These are phyloP conservation scores for Elongisporangium undulatum DNA, from an alignment of 352 stramenopile genomes.

Conservation along the genomic window DNA sequence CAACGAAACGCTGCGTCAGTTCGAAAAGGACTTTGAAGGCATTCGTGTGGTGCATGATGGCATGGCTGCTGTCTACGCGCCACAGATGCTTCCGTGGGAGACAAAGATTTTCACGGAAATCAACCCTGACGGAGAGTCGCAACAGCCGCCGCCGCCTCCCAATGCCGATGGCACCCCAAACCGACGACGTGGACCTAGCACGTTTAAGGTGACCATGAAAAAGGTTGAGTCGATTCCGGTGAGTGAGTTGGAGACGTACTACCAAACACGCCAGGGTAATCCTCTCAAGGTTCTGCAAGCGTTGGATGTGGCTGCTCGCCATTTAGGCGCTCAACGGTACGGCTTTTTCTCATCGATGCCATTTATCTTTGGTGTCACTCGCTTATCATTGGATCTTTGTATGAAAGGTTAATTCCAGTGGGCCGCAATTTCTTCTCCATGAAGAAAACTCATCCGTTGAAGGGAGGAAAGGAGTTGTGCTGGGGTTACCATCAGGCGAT, in stretches of 20 bases:
- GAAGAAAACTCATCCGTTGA: conserved; percentile 51
- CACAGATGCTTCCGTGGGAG: conserved; percentile 43
- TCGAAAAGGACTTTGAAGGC: conserved; percentile 46
- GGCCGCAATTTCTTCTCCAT: conserved; percentile 74
- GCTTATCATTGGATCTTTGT: neutral
- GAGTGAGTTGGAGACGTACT: conserved; percentile 39
- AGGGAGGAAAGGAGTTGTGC: conserved; percentile 65
- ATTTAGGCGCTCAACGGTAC: conserved; percentile 40
- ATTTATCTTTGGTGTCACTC: neutral
- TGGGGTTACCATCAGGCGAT: conserved; percentile 79
- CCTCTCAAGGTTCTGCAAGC: conserved; percentile 61
- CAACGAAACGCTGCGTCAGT: conserved; percentile 42
- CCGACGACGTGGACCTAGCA: conserved; percentile 32
- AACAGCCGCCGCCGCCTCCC: conserved; percentile 10
- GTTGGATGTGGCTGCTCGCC: conserved; percentile 63
- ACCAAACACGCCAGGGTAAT: conserved; percentile 49
- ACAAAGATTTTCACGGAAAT: conserved; percentile 44
- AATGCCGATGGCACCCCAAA: conserved; percentile 11
- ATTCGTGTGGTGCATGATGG: conserved; percentile 64
- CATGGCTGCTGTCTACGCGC: conserved; percentile 54
- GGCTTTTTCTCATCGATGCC: neutral
- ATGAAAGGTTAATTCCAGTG: conserved; percentile 38
- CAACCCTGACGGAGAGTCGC: conserved; percentile 39
- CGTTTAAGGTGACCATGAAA: conserved; percentile 72
- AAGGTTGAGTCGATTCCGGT: conserved; percentile 54